These are phyloP conservation scores for Aspergillus haitiensis DNA, from an alignment of 495 filamentous ascomycete species.

Conservation along the genomic window DNA sequence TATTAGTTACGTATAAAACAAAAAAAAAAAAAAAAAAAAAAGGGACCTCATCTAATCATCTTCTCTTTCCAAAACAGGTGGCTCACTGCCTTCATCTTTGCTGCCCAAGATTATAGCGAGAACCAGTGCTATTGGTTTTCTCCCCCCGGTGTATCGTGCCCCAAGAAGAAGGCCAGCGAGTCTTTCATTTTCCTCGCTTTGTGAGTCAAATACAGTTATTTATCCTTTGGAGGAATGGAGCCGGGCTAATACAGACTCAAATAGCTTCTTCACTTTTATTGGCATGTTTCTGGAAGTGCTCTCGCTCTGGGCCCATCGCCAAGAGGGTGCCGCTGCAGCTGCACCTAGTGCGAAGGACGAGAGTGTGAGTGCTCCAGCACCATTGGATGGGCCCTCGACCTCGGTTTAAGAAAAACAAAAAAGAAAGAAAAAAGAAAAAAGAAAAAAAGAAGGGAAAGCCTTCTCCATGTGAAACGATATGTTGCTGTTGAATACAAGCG, in stretches of 20 bases:
- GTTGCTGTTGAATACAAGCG: too few species aligned
- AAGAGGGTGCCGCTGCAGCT: constrained; percentile 19
- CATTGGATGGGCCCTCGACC: neutral
- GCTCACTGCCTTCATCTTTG: constrained; percentile 61
- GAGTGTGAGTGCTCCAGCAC: neutral
- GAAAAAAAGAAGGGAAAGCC: too few species aligned
- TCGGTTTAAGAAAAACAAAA: neutral
- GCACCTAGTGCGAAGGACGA: constrained; percentile 25
- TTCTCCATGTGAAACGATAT: too few species aligned
- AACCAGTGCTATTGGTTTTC: constrained; percentile 35
- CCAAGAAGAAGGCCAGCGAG: constrained; percentile 50
- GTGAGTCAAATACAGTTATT: constrained; percentile 35
- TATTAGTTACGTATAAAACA: neutral
- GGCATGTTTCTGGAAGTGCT: constrained; percentile 54
- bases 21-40: neutral
- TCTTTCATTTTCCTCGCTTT: constrained; percentile 63
- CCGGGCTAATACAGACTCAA: constrained; percentile 1
- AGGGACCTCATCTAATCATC: constrained; percentile 22
- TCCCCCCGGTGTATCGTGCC: constrained; percentile 34
- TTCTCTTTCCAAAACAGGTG: constrained; percentile 35
- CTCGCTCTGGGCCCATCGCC: constrained; percentile 48
- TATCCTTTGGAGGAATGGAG: too few species aligned
- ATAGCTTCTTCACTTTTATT: constrained; percentile 49
- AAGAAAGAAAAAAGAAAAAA: neutral
- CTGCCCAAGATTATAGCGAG: constrained; percentile 55